Evolutionary conservation across 2,329 filamentous ascomycete species (phyloP), one percentile per base, ranked within the genome.

Genomic region (Clonostachys rosea): DNA sequence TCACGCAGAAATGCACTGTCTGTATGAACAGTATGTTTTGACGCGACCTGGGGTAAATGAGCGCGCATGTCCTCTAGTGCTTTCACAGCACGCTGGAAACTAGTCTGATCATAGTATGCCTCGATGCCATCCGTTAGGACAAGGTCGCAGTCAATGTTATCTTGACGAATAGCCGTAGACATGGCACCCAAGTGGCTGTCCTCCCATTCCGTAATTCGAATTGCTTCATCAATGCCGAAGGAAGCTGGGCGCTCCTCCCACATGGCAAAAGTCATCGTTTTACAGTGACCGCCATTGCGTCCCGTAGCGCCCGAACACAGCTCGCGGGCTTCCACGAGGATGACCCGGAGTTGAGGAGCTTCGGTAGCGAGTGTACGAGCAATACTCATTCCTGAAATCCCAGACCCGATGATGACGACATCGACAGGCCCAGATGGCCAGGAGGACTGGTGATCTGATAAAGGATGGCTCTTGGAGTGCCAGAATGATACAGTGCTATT

Each of bases 141-240:
- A n/a, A 74, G 69, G 33, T 75, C 71, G 49, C 71, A 74, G 40
- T 74, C 67, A 11, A 74, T 62, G 0, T 54, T 48, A 36, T 72
- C 65, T 0, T 59, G 50, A 14, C 66, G 58, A 7, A 74, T 56
- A 14, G 61, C 53, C 5, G 62, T 49, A 46, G 68, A 64, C 5
- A 74, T 54, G 8, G 51, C 50, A 24, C 45, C 43, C 1, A 55
- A 48, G 46, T 58, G 53, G 4, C 46, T 45, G 5, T 49, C 49
- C 43, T 56, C 54, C 42, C 57, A 60, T 3, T 49, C 46, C 3
- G 53, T 52, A n/a, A 60, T 50, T 20, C 59, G 50, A 1, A 53
- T 53, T 4, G 56, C 58, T 0, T 46, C 54, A 1, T 55, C 45
- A 1, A 51, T 8, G 1, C 60, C 59, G n/a, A 56, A 53, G 7